Conservation (phyloP, 257 asterid species). For the Oldenlandia corymbosa region DNA sequence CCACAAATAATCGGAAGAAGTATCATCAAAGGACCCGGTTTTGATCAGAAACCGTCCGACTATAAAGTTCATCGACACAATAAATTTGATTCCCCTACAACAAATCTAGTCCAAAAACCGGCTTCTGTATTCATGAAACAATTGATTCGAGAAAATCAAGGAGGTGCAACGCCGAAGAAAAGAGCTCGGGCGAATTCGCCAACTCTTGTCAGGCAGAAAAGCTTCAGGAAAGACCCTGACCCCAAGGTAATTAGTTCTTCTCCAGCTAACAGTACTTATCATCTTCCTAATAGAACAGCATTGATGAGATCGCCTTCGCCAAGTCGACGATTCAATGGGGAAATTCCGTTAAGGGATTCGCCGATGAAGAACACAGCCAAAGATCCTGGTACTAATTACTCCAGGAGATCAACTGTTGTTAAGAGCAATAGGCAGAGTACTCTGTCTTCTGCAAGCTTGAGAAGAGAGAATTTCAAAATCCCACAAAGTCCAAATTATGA, state of each 20-base stretch:
- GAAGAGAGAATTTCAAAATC: slow-evolving; percentile 36
- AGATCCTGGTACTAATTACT: slow-evolving; percentile 19
- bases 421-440: slow-evolving; percentile 24
- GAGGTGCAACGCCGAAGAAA: slow-evolving; percentile 40
- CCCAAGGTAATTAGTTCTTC: slow-evolving; percentile 7
- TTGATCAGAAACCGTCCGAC: slow-evolving; percentile 6
- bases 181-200: slow-evolving; percentile 59
- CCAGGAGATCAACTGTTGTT: slow-evolving; percentile 17
- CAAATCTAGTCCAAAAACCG: no score
- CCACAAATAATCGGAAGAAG: slow-evolving; percentile 39
- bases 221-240: slow-evolving; percentile 43
- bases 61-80: slow-evolving; percentile 11
- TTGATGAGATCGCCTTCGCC: slow-evolving; percentile 63
- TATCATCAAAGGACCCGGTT: slow-evolving; percentile 11
- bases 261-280: background rate
- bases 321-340: slow-evolving; percentile 44
- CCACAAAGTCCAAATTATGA: slow-evolving; percentile 30
- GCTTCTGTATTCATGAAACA: slow-evolving; percentile 11
- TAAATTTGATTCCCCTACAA: background rate
- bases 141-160: slow-evolving; percentile 24
- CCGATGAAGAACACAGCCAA: slow-evolving; percentile 12
- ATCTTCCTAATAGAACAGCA: slow-evolving; percentile 27
- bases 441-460: slow-evolving; percentile 19
- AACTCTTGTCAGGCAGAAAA: slow-evolving; percentile 50
- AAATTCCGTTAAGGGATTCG: slow-evolving; percentile 24